Base-by-base conservation (phyloP, 2,329 filamentous ascomycete genomes). In the Fusarium sp. region DNA sequence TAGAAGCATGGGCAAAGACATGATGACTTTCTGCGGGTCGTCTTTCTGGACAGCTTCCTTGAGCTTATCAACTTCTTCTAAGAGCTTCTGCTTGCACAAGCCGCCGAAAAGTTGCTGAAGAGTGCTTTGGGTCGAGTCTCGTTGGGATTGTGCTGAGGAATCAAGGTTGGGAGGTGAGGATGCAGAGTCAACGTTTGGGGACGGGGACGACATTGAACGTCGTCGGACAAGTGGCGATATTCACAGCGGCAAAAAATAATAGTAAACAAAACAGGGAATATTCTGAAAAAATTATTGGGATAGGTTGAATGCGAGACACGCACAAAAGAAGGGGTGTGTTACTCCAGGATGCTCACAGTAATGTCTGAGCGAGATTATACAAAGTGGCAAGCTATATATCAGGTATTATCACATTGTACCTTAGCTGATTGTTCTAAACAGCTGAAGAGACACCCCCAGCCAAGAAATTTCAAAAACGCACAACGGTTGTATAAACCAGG, bases 1-100 rank as follows among this genome's bases (percentile, higher is more conserved):
- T 24, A 80, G 66, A 8, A 80, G 73, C 73, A 80, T 79, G 24
- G 78, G 76, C 30, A 79, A 68, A 38, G 78, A 66, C 78, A 79
- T 79, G 69, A 77, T 72, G 72, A 79, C 70, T 67, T 74, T 59
- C 60, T 78, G 74, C 35, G 72, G 72, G 65, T 79, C 72, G 67
- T 79, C 78, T 26, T 76, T 74, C 38, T 75, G 59, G 22, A 79
- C 70, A 22, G 72, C 76, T 32, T 57, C 65, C 42, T 78, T 79
- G 73, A 79, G 74, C 36, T 75, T 79, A 39, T 78, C 77, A 51
- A 78, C 70, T 69, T 79, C 76, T 28, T 74, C 66, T 28, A 78
- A 56, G 50, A 79, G 73, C 35, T 75, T 69, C 26, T 78, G 69
- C 55, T 79, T 77, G 64, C 72, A 78, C 30, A 73, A 26, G 30